Evolutionary conservation across 495 filamentous ascomycete species (phyloP).

Genomic region (Pyronema domesticum): DNA sequence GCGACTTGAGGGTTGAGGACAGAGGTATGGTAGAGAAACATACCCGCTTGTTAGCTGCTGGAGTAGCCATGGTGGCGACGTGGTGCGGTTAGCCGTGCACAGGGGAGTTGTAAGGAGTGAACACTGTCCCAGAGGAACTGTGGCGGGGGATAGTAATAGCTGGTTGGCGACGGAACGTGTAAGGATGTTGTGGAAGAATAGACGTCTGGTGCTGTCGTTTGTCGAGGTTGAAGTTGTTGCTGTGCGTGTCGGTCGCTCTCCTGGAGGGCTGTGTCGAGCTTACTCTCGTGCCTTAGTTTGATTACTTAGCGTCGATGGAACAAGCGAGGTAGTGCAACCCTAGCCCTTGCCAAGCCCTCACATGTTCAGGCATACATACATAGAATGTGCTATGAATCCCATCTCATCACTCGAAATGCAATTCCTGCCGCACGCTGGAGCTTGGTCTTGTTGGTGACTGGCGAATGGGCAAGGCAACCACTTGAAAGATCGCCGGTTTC

Average conservation of each 20-base stretch:
- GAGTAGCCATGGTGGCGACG: conserved; percentile 47
- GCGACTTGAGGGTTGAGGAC: neutral
- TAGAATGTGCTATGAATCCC: neutral
- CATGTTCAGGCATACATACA: no score
- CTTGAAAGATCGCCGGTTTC: neutral
- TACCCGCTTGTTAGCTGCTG: conserved; percentile 70
- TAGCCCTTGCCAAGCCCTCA: neutral
- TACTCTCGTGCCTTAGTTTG: neutral
- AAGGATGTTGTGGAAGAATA: neutral
- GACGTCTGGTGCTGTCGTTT: neutral
- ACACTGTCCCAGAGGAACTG: neutral
- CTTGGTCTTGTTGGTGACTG: neutral
- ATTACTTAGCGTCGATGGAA: neutral
- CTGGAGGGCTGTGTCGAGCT: no score
- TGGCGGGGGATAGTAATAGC: neutral
- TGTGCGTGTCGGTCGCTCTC: no score
- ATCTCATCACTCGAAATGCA: neutral
- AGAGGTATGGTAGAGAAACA: conserved; percentile 22
- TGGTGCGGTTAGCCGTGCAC: neutral
- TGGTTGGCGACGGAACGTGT: neutral
- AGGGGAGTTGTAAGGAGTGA: neutral
- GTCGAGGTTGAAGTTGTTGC: neutral
- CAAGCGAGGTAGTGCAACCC: neutral
- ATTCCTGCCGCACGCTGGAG: neutral
- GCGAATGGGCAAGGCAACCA: neutral